phyloP scores from a whole-genome alignment of 139 green algal genomes.

The Coelastrella sp. region DNA sequence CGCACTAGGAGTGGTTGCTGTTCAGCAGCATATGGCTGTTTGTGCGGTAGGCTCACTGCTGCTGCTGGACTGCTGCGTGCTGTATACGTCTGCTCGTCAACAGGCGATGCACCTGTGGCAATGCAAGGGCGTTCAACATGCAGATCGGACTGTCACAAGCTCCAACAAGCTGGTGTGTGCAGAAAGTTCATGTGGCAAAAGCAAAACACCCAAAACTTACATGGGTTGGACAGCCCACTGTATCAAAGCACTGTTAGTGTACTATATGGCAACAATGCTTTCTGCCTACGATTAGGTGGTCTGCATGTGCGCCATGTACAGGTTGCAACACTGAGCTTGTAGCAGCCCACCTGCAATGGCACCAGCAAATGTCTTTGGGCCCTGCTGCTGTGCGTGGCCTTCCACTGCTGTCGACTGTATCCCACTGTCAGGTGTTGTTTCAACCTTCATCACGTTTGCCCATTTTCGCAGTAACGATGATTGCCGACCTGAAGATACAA shows the following conservation, averaged over 20 bases:
- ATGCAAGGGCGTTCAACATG: too few relatives aligned
- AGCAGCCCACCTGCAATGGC: constrained; percentile 1
- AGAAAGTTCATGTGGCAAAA: too few relatives aligned
- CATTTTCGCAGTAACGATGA: not conserved
- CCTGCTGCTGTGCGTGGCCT: not conserved
- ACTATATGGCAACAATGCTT: too few relatives aligned
- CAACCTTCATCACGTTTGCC: constrained; percentile 24
- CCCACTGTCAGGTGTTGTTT: not conserved
- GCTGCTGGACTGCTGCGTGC: too few relatives aligned
- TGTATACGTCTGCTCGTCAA: too few relatives aligned
- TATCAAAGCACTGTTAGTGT: too few relatives aligned
- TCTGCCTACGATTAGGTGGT: not conserved
- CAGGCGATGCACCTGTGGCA: too few relatives aligned
- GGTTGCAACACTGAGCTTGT: not conserved
- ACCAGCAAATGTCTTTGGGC: not conserved
- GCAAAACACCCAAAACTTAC: too few relatives aligned
- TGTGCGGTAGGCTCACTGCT: too few relatives aligned
- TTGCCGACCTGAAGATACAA: not conserved
- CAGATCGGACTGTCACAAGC: too few relatives aligned
- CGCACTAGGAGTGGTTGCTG: not conserved
- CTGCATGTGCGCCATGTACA: not conserved
- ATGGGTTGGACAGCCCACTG: too few relatives aligned
- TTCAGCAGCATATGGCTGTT: not conserved
- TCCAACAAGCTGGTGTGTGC: too few relatives aligned
- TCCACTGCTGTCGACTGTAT: not conserved